Percentiles rank a stretch among this genome's conserved stretches.
Conservation (phyloP, 331 rosid genomes). For the Phaseolus coccineus region DNA sequence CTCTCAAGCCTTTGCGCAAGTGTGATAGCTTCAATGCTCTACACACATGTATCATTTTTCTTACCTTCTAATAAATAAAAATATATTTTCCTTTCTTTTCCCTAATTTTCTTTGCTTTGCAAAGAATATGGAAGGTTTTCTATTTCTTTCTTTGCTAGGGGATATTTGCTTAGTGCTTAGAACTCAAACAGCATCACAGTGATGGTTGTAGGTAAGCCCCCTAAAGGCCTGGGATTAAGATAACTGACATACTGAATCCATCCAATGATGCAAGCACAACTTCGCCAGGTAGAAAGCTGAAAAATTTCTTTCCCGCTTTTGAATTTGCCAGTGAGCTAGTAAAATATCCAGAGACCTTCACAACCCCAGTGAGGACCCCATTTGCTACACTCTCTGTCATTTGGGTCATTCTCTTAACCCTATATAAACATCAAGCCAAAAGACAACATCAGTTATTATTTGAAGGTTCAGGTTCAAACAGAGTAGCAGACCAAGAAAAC, state of each 20-base stretch:
- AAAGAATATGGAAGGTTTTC: neutral
- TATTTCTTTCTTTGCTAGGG: constrained; percentile 10
- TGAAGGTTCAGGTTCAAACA: neutral
- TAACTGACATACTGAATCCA: constrained; percentile 80
- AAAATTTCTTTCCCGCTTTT: constrained; percentile 74
- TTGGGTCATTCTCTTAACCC: constrained; percentile 86
- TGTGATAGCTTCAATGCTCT: too few relatives aligned
- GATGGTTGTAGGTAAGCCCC: neutral
- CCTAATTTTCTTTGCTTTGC: too few relatives aligned
- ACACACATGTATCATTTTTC: too few relatives aligned
- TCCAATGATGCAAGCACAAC: constrained; percentile 91
- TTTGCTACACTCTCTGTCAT: constrained; percentile 90
- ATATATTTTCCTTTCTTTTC: too few relatives aligned
- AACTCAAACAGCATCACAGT: constrained; percentile 20
- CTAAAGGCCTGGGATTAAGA: constrained; percentile 32
- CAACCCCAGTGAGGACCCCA: constrained; percentile 88
- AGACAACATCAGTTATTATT: constrained; percentile 7
- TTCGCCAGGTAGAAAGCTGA: constrained; percentile 81
- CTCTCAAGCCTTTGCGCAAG: too few relatives aligned
- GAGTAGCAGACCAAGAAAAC: neutral
- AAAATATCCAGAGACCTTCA: constrained; percentile 82
- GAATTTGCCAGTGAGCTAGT: constrained; percentile 57
- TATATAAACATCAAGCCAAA: constrained; percentile 47
- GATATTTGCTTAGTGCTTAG: constrained; percentile 9
- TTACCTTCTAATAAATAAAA: too few relatives aligned